Evolutionary conservation across 352 stramenopile species (phyloP), one percentile per base, ranked within the genome.

Genomic region (Globisporangium yorkense): DNA sequence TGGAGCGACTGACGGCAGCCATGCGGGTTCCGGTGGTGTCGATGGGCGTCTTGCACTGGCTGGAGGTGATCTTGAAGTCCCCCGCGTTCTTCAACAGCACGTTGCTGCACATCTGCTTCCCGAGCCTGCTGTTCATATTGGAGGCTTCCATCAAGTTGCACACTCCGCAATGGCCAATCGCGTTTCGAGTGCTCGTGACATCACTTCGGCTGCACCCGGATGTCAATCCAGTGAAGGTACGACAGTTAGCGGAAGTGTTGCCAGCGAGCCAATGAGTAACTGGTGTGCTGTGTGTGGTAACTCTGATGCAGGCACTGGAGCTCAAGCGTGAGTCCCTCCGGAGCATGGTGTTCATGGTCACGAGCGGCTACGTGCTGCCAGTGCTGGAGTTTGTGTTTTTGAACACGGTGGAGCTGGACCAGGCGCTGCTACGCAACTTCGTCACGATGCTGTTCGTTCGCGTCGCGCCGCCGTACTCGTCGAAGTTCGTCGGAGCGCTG

Each of bases 311-410:
- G 74, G 79, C 81, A 16, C 67, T 95, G 0, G 85, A 95, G 49
- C 66, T 93, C 41, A 93, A 93, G 61, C 79, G 84, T 1, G 85
- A 95, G 59, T 87, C 83, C 16, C 70, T 95, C 44, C 77, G 85
- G 2, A 91, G 75, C 40, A 93, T 95, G 85, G 81, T 92, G 20
- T 90, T 88, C 55, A 88, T 95, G 76, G 91, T 95, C 62, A 92
- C 83, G 5, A 88, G 76, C 59, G 85, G 85, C 41, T 95, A 95
- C 43, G 83, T 95, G 7, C 59, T 95, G 20, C 85, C 85, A 0
- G 83, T 95, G 18, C 65, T 95, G 20, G 81, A 93, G 62, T 95
- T 92, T 54, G 76, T 95, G 43, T 80, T 79, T 20, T 77, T 75
- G 6, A 92, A 92, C 70, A 92, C 80, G 3, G 52, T 86, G 13